Conservation (phyloP, 2,329 filamentous ascomycete genomes). For the Hansfordia pulvinata region DNA sequence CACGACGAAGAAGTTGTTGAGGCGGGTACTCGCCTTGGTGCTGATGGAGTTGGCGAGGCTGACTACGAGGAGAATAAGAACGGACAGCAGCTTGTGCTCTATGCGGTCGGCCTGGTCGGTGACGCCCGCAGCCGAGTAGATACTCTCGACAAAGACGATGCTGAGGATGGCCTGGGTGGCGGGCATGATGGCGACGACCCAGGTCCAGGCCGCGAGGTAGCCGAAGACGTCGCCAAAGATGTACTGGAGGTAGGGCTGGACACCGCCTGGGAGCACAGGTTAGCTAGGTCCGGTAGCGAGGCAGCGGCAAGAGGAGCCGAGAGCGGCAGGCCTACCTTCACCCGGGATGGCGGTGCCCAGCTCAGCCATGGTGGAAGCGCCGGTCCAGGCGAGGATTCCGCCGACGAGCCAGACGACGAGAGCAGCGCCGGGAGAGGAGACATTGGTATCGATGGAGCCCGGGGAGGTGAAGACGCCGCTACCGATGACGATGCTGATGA, state of each 20-base stretch:
- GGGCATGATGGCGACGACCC: constrained; percentile 51
- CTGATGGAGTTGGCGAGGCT: constrained; percentile 40
- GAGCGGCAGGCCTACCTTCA: constrained; percentile 26
- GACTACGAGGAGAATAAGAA: constrained; percentile 30
- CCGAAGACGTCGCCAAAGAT: constrained; percentile 47
- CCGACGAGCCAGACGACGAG: constrained; percentile 47
- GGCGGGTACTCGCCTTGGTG: constrained; percentile 37
- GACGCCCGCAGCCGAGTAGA: constrained; percentile 36
- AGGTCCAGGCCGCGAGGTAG: constrained; percentile 53
- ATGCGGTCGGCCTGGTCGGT: constrained; percentile 26
- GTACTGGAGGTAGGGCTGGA: constrained; percentile 48
- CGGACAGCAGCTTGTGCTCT: constrained; percentile 36
- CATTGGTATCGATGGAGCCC: constrained; percentile 47
- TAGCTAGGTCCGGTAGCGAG: constrained; percentile 1
- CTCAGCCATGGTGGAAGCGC: constrained; percentile 47
- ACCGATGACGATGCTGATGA: constrained; percentile 51
- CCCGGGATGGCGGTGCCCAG: constrained; percentile 49
- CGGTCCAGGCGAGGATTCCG: constrained; percentile 49
- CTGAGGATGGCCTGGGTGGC: constrained; percentile 49
- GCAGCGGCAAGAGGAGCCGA: neutral
- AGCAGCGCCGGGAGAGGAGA: constrained; percentile 44
- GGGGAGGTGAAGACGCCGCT: constrained; percentile 53
- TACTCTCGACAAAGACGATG: constrained; percentile 49
- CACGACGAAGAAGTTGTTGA: constrained; percentile 41
- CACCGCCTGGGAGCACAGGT: constrained; percentile 32